phyloP scores from a whole-genome alignment of 1,139 yeast species.

The Taphrina wiesneri region DNA sequence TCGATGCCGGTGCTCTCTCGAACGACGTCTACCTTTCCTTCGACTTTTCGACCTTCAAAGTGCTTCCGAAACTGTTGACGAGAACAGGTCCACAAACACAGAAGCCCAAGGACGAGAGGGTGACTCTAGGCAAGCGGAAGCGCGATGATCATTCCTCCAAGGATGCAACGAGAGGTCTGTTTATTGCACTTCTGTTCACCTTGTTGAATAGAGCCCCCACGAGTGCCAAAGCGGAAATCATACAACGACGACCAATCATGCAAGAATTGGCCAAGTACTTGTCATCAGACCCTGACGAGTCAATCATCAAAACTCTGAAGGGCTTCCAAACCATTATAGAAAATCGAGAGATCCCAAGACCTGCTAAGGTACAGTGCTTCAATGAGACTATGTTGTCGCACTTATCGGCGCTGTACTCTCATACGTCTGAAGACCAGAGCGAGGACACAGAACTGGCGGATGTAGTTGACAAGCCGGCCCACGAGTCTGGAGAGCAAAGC shows the following conservation, averaged over 20 bases:
- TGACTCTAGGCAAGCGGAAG: conserved; percentile 42
- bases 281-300: conserved; percentile 52
- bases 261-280: conserved; percentile 68
- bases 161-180: conserved; percentile 25
- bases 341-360: conserved; percentile 64
- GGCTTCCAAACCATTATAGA: conserved; percentile 53
- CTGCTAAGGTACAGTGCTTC: conserved; percentile 71
- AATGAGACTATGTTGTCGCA: conserved; percentile 74
- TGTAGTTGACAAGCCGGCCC: neutral
- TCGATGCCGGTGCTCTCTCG: conserved; percentile 54
- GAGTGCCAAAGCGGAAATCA: conserved; percentile 61
- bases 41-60: conserved; percentile 61
- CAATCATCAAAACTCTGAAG: conserved; percentile 51
- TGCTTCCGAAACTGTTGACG: conserved; percentile 60
- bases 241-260: conserved; percentile 59
- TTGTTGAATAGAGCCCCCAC: conserved; percentile 55
- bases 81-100: conserved; percentile 40
- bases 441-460: conserved; percentile 33
- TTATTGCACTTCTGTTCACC: conserved; percentile 62
- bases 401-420: conserved; percentile 44
- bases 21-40: conserved; percentile 64
- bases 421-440: conserved; percentile 39
- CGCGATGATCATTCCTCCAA: conserved; percentile 54
- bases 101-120: conserved; percentile 50
- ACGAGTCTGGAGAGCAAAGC: conserved; percentile 33